Evolutionary conservation across 2,329 filamentous ascomycete species (phyloP), one percentile per base, ranked within the genome.

Genomic region (Ophiostoma piceae): DNA sequence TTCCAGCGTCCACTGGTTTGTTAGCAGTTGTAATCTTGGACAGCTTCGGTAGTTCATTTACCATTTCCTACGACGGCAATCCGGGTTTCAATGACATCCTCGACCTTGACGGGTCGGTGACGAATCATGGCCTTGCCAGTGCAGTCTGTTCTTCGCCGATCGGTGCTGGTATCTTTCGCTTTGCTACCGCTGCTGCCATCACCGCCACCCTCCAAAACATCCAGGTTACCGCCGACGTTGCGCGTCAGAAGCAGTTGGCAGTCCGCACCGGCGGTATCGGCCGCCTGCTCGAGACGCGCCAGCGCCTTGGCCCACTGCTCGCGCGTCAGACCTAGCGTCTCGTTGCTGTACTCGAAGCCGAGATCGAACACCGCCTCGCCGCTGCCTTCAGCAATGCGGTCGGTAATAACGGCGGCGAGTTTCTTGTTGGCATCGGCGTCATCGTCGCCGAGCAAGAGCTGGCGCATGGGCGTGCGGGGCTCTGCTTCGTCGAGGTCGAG

Each of bases 31-130:
- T 22, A 8, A 22, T 7, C 2, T n/a, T 39, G 32, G 14, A 1
- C 8, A 14, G 19, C 19, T n/a, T 19, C 5, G 16, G 16, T n/a
- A 3, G 19, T 22, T 8, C 4, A 22, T 7, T 12, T 65, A 65
- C 62, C 62, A 82, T 99, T 99, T 67, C 95, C 95, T 8, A 99
- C 95, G 0, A 99, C 95, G 0, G 94, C 95, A 80, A 99, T 96
- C 74, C 95, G 84, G 11, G 94, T 97, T 84, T 99, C 95, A 72
- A 97, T 97, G 35, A 96, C 91, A 70, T 96, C 88, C 77, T 98
- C 93, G 5, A 92, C 86, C 14, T 85, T 90, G 26, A 84, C 82
- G 2, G 94, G 92, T 29, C 86, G 82, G 76, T 90, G 88, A 54
- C 95, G 88, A 71, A 98, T 85, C 75, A 98, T 86, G 67, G 97